phyloP scores from a whole-genome alignment of 768 basidiomycete genomes.

The Myochromella boudieri region DNA sequence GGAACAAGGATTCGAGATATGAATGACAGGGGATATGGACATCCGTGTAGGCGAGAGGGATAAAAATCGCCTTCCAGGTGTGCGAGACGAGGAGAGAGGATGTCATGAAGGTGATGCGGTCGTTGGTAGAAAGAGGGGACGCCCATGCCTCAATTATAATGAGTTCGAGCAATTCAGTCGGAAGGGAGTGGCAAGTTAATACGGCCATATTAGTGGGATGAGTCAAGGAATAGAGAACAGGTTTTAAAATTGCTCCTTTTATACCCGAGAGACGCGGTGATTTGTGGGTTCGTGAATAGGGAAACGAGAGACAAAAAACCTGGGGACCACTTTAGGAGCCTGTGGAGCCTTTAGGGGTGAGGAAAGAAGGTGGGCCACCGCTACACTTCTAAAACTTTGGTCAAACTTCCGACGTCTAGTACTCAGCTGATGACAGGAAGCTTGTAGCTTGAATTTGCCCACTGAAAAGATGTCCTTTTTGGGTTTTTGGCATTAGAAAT shows the following conservation, averaged over 20 bases:
- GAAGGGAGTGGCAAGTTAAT: slow-evolving; percentile 1
- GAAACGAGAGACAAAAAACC: slow-evolving; percentile 1
- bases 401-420: no score
- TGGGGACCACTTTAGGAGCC: no score
- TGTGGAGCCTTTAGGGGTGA: no score
- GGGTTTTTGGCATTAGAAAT: no score
- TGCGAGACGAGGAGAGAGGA: slow-evolving; percentile 28
- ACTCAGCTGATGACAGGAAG: no score
- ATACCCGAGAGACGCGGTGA: background rate
- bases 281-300: background rate
- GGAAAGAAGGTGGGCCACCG: no score
- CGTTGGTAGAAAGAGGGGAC: slow-evolving; percentile 21
- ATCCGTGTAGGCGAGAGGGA: slow-evolving; percentile 28
- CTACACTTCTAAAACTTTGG: no score
- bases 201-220: background rate
- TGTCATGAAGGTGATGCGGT: slow-evolving; percentile 31
- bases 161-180: slow-evolving; percentile 11
- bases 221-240: no score
- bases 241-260: background rate
- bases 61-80: slow-evolving; percentile 27
- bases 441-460: no score
- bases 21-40: slow-evolving; percentile 30
- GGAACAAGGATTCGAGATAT: slow-evolving; percentile 18
- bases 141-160: slow-evolving; percentile 33
- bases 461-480: no score